phyloP scores from a whole-genome alignment of 2,329 filamentous ascomycete species.

The Davidsoniella virescens region DNA sequence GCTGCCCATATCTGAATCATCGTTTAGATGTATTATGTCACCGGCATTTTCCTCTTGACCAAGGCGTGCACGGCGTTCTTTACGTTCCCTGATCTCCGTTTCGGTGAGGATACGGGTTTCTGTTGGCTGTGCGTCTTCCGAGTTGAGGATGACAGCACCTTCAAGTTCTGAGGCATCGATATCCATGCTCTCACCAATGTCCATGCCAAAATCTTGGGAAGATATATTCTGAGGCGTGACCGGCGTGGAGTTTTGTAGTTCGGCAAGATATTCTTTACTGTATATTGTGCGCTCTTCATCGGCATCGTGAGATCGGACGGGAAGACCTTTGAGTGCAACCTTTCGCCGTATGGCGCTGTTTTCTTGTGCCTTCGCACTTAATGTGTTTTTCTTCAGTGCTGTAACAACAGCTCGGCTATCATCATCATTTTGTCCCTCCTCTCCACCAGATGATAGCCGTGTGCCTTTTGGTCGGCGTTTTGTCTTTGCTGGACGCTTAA shows the following conservation, averaged over 20 bases:
- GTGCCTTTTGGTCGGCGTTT: slow-evolving; percentile 53
- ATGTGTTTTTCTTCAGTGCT: slow-evolving; percentile 44
- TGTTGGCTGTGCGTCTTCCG: slow-evolving; percentile 19
- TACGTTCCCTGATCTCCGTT: slow-evolving; percentile 78
- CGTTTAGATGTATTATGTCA: slow-evolving; percentile 42
- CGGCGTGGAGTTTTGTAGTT: slow-evolving; percentile 73
- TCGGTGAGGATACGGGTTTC: slow-evolving; percentile 54
- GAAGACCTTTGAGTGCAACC: slow-evolving; percentile 31
- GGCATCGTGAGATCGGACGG: slow-evolving; percentile 37
- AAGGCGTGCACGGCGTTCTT: slow-evolving; percentile 68
- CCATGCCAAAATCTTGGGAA: slow-evolving; percentile 23
- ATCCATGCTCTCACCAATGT: slow-evolving; percentile 33
- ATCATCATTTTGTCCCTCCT: slow-evolving; percentile 29
- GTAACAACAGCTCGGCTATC: slow-evolving; percentile 38
- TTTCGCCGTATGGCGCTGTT: slow-evolving; percentile 46
- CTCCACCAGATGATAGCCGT: slow-evolving; percentile 60
- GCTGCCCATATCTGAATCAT: slow-evolving; percentile 24
- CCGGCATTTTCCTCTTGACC: slow-evolving; percentile 47
- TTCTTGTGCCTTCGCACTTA: slow-evolving; percentile 49
- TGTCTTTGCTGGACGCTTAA: slow-evolving; percentile 36
- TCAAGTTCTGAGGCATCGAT: slow-evolving; percentile 45
- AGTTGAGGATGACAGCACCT: slow-evolving; percentile 48
- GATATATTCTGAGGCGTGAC: slow-evolving; percentile 56
- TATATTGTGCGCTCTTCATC: slow-evolving; percentile 64
- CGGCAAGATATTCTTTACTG: slow-evolving; percentile 70